Evolutionary conservation across 2,329 filamentous ascomycete species (phyloP), one percentile per base, ranked within the genome.

Genomic region (Aureobasidium sp.): DNA sequence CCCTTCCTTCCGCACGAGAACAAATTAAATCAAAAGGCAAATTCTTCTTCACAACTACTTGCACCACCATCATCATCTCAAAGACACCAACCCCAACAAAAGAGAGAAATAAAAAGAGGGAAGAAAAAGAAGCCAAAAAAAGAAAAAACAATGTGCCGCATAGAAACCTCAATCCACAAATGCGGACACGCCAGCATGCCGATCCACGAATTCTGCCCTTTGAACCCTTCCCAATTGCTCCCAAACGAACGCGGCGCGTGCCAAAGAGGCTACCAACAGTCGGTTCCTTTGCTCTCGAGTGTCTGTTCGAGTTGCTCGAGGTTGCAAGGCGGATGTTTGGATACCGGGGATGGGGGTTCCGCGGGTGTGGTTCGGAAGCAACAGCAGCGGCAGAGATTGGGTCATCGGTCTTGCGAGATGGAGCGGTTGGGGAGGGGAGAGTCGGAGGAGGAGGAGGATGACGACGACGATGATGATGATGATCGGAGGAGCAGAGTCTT

Each of bases 111-210:
- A 21, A 19, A 39, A 19, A 17, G 21, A 39, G 16, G 6, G 21
- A 39, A 39, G n/a, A 21, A 19, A 6, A 39, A 2, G 10, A 12
- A n/a, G 5, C n/a, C 11, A 6, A 39, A 19, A 7, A 19, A 14
- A 17, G 7, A n/a, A 17, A 17, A 8, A 50, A 17, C 4, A 6
- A 50, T 51, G 48, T 51, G 48, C 41, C 48, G 48, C 48, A 51
- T 51, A 16, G 48, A 51, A 25, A 51, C 48, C 3, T 51, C 48
- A 7, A 51, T 51, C 10, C 48, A 51, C 37, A 24, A 14, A 10
- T 51, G 48, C 29, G 48, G 48, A 12, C 48, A 51, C 37, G 48
- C 48, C 14, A 51, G 48, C 48, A 51, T 51, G 35, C 48, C 48
- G 5, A 51, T 51, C 27, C 48, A 51, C 21, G 48, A 51, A 25